Conservation (phyloP, 805 yeast genomes). For the Yarrowia sp. region DNA sequence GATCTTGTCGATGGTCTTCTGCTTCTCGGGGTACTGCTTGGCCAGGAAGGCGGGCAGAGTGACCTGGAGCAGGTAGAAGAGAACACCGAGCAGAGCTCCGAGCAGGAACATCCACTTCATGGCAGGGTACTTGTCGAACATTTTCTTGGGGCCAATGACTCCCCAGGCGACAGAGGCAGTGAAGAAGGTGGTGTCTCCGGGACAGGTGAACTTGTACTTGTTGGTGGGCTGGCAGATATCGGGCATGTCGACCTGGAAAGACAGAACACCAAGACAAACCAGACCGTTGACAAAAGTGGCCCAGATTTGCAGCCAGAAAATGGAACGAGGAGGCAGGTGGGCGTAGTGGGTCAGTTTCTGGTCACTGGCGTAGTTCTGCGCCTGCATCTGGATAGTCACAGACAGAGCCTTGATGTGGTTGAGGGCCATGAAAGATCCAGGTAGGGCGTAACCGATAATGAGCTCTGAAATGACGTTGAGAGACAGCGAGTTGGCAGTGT, state of each 20-base stretch:
- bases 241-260: slow-evolving; percentile 49
- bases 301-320: slow-evolving; percentile 59
- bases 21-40: slow-evolving; percentile 14
- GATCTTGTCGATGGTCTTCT: slow-evolving; percentile 14
- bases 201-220: slow-evolving; percentile 49
- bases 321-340: slow-evolving; percentile 64
- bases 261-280: slow-evolving; percentile 48
- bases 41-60: slow-evolving; percentile 42
- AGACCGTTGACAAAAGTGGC: slow-evolving; percentile 53
- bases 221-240: slow-evolving; percentile 46
- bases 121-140: slow-evolving; percentile 50
- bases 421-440: slow-evolving; percentile 64
- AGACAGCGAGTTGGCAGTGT: slow-evolving; percentile 64
- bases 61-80: slow-evolving; percentile 23
- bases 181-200: slow-evolving; percentile 55
- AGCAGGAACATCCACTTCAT: slow-evolving; percentile 43
- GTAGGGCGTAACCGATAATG: slow-evolving; percentile 68
- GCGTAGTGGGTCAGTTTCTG: slow-evolving; percentile 67
- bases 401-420: slow-evolving; percentile 58
- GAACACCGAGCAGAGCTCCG: slow-evolving; percentile 45
- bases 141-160: slow-evolving; percentile 58
- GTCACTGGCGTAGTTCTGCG: slow-evolving; percentile 63
- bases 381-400: slow-evolving; percentile 61
- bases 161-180: slow-evolving; percentile 58
- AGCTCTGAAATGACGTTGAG: slow-evolving; percentile 69